A percentile compares a stretch with the other conserved stretches of the same genome.
phyloP scores from a whole-genome alignment of 2,329 filamentous ascomycete genomes.

The Fusarium tupiense region DNA sequence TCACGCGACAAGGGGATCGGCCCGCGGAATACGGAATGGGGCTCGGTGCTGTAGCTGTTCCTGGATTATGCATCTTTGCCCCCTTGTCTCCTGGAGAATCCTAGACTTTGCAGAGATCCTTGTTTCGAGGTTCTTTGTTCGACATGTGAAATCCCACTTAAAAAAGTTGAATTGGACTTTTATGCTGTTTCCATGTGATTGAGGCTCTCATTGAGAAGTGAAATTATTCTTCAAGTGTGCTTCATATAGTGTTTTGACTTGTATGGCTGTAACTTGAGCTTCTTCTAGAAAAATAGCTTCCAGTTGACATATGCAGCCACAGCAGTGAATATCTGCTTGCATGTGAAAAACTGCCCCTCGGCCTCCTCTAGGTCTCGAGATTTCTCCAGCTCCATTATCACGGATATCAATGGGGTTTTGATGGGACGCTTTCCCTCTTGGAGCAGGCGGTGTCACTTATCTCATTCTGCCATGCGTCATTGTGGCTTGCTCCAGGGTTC shows the following conservation, averaged over 20 bases:
- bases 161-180: neutral
- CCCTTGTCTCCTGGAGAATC: slow-evolving; percentile 29
- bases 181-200: slow-evolving; percentile 3
- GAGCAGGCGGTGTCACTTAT: slow-evolving; percentile 40
- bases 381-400: slow-evolving; percentile 23
- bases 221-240: neutral
- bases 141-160: slow-evolving; percentile 39
- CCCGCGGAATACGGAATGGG: slow-evolving; percentile 28
- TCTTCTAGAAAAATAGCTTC: neutral
- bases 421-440: slow-evolving; percentile 39
- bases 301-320: neutral
- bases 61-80: slow-evolving; percentile 37
- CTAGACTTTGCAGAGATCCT: slow-evolving; percentile 22
- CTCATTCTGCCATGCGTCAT: slow-evolving; percentile 44
- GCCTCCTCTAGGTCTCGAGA: slow-evolving; percentile 17
- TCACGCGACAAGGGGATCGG: slow-evolving; percentile 38
- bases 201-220: neutral
- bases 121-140: slow-evolving; percentile 13
- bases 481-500: slow-evolving; percentile 43
- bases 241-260: neutral
- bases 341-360: slow-evolving; percentile 42
- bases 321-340: slow-evolving; percentile 8
- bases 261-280: neutral
- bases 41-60: slow-evolving; percentile 29
- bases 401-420: slow-evolving; percentile 41